Conservation (phyloP, 2,329 filamentous ascomycete species). For the Neonectria neomacrospora region DNA sequence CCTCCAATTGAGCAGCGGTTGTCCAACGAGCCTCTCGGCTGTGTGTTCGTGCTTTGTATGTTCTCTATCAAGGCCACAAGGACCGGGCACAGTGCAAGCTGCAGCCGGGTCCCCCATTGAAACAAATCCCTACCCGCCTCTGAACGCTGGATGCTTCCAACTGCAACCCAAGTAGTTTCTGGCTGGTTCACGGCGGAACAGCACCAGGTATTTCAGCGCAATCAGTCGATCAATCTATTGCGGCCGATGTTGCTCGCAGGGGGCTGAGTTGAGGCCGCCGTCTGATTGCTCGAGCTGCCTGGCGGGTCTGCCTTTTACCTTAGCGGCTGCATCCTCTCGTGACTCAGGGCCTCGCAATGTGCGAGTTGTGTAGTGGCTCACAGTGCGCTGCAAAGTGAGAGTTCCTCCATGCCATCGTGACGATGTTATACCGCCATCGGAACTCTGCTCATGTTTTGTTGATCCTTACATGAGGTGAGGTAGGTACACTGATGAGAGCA, state of each 20-base stretch:
- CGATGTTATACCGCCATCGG: slow-evolving; percentile 15
- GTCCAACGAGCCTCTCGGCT: slow-evolving; percentile 9
- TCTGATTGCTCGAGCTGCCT: slow-evolving; percentile 38
- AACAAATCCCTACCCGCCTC: slow-evolving; percentile 18
- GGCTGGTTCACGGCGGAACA: slow-evolving; percentile 34
- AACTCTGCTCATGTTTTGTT: slow-evolving; percentile 1
- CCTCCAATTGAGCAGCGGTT: slow-evolving; percentile 14
- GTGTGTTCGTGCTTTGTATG: neutral
- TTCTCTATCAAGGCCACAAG: slow-evolving; percentile 1
- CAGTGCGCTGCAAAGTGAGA: slow-evolving; percentile 19
- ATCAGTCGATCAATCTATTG: slow-evolving; percentile 45
- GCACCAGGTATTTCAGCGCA: slow-evolving; percentile 38
- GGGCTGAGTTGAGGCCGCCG: slow-evolving; percentile 26
- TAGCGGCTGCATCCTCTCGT: slow-evolving; percentile 36
- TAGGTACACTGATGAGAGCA: slow-evolving; percentile 1
- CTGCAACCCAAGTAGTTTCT: slow-evolving; percentile 27
- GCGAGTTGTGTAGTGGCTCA: slow-evolving; percentile 15
- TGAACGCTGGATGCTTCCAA: slow-evolving; percentile 23
- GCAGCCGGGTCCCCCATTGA: slow-evolving; percentile 15
- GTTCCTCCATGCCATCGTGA: slow-evolving; percentile 7
- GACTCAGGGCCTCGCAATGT: slow-evolving; percentile 32
- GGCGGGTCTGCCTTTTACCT: slow-evolving; percentile 38
- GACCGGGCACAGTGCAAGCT: slow-evolving; percentile 10
- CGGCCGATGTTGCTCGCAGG: slow-evolving; percentile 33
- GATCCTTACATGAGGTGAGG: slow-evolving; percentile 4